Evolutionary conservation across 2,329 filamentous ascomycete species (phyloP).

Genomic region (Fusarium mangiferae): DNA sequence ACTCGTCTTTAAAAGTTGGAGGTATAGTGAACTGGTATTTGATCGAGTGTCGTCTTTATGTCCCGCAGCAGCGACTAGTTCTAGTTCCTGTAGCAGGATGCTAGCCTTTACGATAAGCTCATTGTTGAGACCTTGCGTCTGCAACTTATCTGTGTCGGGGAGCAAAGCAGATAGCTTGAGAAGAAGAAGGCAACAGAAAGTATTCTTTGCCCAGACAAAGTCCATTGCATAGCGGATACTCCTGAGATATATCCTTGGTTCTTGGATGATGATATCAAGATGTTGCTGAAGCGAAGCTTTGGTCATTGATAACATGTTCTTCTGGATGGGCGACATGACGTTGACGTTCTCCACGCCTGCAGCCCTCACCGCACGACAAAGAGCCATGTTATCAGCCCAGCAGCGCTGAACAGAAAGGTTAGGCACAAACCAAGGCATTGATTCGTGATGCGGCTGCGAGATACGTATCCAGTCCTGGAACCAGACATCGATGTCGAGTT

Average conservation of each 20-base stretch:
- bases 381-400: slow-evolving; percentile 23
- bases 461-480: slow-evolving; percentile 20
- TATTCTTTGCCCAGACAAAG: slow-evolving; percentile 21
- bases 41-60: not conserved
- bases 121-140: not conserved
- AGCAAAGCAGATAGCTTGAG: slow-evolving; percentile 9
- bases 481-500: slow-evolving; percentile 21
- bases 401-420: slow-evolving; percentile 8
- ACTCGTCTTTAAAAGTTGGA: slow-evolving; percentile 4
- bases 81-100: not conserved
- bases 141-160: not conserved
- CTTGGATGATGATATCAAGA: slow-evolving; percentile 9
- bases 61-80: not conserved
- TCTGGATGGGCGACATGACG: slow-evolving; percentile 7
- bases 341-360: slow-evolving; percentile 19
- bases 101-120: not conserved
- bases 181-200: slow-evolving; percentile 6
- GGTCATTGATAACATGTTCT: not conserved
- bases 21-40: slow-evolving; percentile 3
- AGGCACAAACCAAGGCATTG: slow-evolving; percentile 16
- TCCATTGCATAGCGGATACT: slow-evolving; percentile 20
- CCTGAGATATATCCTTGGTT: slow-evolving; percentile 11
- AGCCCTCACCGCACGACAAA: slow-evolving; percentile 7
- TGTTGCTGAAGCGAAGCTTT: slow-evolving; percentile 6
- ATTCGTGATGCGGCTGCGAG: not conserved